phyloP scores from a whole-genome alignment of 331 rosid species.

The Cucumis variabilis region DNA sequence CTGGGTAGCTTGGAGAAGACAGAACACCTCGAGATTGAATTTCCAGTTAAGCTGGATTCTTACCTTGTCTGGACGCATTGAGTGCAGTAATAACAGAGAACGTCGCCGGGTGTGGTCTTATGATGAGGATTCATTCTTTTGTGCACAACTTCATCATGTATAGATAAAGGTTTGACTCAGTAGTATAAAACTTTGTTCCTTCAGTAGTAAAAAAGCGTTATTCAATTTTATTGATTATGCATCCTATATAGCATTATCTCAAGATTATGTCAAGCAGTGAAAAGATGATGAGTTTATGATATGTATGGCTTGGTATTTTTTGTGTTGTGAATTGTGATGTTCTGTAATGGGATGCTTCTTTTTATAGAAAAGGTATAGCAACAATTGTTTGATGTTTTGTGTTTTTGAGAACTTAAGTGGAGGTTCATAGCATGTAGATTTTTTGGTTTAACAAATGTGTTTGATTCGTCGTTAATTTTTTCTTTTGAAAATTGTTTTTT shows the following conservation, averaged over 20 bases:
- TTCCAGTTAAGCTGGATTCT: not conserved
- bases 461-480: no score
- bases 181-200: not conserved
- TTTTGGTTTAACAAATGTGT: no score
- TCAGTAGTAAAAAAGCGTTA: not conserved
- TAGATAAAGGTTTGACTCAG: not conserved
- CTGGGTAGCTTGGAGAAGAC: not conserved
- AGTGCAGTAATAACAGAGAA: not conserved
- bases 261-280: slow-evolving; percentile 18
- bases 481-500: no score
- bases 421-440: no score
- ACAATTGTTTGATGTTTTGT: not conserved
- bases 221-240: slow-evolving; percentile 20
- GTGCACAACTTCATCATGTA: slow-evolving; percentile 9
- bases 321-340: not conserved
- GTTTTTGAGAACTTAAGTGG: not conserved
- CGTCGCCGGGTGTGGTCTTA: not conserved
- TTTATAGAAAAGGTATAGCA: not conserved
- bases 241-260: not conserved
- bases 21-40: not conserved
- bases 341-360: slow-evolving; percentile 20
- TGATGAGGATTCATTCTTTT: slow-evolving; percentile 4
- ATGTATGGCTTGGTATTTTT: slow-evolving; percentile 18
- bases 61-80: not conserved
- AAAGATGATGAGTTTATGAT: not conserved